Conservation (phyloP, 2,329 filamentous ascomycete species). For the Trichoderma sp. region DNA sequence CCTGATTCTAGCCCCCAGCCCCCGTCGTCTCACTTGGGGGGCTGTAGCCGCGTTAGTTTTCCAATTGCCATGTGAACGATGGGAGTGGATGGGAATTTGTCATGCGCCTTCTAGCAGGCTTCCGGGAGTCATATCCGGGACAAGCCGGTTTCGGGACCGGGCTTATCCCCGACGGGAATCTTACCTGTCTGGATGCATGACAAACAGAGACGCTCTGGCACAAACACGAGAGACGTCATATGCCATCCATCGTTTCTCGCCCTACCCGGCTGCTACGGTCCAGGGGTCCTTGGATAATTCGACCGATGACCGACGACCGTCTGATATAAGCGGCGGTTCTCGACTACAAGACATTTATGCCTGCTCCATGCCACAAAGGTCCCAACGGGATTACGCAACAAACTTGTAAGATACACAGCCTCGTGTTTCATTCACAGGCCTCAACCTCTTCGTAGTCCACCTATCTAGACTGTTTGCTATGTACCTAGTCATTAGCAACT, state of each 20-base stretch:
- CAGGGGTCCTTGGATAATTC: not conserved
- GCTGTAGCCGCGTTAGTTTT: not conserved
- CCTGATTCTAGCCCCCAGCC: constrained; percentile 1
- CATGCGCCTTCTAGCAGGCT: not conserved
- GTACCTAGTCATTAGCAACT: not conserved
- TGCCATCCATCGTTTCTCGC: not conserved
- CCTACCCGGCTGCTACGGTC: not conserved
- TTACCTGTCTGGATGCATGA: not conserved
- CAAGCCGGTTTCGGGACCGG: not conserved
- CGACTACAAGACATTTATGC: not conserved
- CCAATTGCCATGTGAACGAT: not conserved
- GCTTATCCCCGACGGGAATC: not conserved
- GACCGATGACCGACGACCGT: not conserved
- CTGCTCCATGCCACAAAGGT: not conserved
- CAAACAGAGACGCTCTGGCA: not conserved
- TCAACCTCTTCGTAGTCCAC: not conserved
- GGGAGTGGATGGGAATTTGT: not conserved
- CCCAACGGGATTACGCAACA: not conserved
- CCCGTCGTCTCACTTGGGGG: not conserved
- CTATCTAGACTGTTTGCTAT: not conserved
- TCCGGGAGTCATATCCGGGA: not conserved
- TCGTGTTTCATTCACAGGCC: not conserved
- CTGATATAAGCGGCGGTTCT: not conserved
- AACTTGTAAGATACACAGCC: not conserved
- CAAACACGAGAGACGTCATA: not conserved